Evolutionary conservation across 2,329 filamentous ascomycete species (phyloP).

Genomic region (Madurella mycetomatis): DNA sequence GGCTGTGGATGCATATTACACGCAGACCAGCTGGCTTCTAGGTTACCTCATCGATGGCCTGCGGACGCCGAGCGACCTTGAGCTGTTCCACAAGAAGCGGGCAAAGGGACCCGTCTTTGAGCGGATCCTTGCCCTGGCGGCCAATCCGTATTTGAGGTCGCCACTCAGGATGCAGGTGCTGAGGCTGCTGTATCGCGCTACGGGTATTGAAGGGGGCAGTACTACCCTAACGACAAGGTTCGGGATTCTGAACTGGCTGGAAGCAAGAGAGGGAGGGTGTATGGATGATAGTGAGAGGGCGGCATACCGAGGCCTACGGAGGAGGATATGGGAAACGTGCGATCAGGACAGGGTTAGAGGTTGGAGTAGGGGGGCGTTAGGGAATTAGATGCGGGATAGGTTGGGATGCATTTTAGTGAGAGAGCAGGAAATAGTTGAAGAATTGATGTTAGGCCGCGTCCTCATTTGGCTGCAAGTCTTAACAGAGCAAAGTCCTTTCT

Average conservation of each 20-base stretch:
- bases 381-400: background rate
- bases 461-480: too few relatives aligned
- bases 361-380: slow-evolving; percentile 56
- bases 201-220: slow-evolving; percentile 65
- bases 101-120: slow-evolving; percentile 57
- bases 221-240: slow-evolving; percentile 76
- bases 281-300: slow-evolving; percentile 34
- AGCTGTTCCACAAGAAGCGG: slow-evolving; percentile 55
- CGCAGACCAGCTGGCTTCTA: slow-evolving; percentile 71
- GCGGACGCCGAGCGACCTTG: slow-evolving; percentile 55
- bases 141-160: slow-evolving; percentile 59
- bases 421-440: too few relatives aligned
- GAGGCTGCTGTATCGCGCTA: slow-evolving; percentile 62
- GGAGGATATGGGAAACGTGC: slow-evolving; percentile 58
- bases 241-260: slow-evolving; percentile 70
- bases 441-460: too few relatives aligned
- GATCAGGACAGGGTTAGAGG: slow-evolving; percentile 59
- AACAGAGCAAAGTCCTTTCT: too few relatives aligned
- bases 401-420: too few relatives aligned
- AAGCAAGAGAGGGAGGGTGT: slow-evolving; percentile 47
- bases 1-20: slow-evolving; percentile 67
- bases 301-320: slow-evolving; percentile 51
- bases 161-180: slow-evolving; percentile 57
- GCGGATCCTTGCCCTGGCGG: slow-evolving; percentile 64
- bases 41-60: slow-evolving; percentile 65